Evolutionary conservation across 768 basidiomycete genomes (phyloP).

Genomic region (Russula dissimulans): DNA sequence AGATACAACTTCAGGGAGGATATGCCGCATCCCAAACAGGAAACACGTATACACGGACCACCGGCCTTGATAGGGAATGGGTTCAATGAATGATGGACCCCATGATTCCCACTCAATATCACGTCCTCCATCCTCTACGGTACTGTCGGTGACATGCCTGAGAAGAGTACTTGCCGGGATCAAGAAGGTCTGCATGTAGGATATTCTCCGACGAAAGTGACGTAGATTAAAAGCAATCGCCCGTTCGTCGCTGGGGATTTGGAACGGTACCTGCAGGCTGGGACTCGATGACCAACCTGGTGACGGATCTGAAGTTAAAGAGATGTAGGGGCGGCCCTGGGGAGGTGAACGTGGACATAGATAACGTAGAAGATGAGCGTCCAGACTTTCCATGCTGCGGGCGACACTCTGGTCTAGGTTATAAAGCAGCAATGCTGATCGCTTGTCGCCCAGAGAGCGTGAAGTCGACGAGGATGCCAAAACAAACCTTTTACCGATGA

Average conservation of each 20-base stretch:
- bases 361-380: slow-evolving; percentile 5
- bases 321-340: not conserved
- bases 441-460: not conserved
- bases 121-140: not conserved
- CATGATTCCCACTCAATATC: slow-evolving; percentile 12
- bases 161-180: slow-evolving; percentile 7
- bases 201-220: not conserved
- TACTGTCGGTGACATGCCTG: not conserved
- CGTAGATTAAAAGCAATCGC: slow-evolving; percentile 1
- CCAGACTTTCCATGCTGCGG: not conserved
- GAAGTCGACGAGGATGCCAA: slow-evolving; percentile 1
- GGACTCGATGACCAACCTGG: not conserved
- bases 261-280: slow-evolving; percentile 24
- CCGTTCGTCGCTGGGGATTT: slow-evolving; percentile 3
- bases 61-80: not conserved
- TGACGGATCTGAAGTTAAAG: slow-evolving; percentile 11
- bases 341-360: not conserved
- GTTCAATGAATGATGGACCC: not conserved
- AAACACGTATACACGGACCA: slow-evolving; percentile 11
- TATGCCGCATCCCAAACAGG: slow-evolving; percentile 17
- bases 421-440: slow-evolving; percentile 14
- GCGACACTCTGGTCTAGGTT: slow-evolving; percentile 1
- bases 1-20: not conserved
- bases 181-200: not conserved
- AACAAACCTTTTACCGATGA: slow-evolving; percentile 4